Evolutionary conservation across 2,329 filamentous ascomycete genomes (phyloP).

Genomic region (Beauveria sp.): DNA sequence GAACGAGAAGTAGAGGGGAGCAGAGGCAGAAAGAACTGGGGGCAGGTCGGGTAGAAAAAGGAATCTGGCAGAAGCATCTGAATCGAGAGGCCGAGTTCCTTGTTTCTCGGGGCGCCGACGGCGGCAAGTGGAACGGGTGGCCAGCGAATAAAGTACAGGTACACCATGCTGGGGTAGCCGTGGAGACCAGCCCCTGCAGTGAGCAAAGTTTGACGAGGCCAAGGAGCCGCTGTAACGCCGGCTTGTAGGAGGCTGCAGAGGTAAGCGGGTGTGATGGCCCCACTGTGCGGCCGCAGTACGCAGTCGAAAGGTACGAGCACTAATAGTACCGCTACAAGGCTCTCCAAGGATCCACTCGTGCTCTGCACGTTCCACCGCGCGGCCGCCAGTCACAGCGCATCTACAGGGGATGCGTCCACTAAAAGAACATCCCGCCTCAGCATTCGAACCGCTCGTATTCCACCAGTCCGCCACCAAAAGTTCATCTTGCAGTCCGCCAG

Average conservation of each 20-base stretch:
- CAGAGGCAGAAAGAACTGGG: neutral
- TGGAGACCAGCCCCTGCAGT: neutral
- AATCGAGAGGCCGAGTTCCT: constrained; percentile 1
- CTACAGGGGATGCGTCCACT: neutral
- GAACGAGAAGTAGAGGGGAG: neutral
- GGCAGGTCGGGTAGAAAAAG: neutral
- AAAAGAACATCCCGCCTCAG: neutral
- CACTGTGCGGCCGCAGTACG: neutral
- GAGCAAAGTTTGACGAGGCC: neutral
- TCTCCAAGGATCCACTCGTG: neutral
- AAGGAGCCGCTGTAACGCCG: neutral
- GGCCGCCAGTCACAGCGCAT: neutral
- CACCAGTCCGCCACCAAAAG: neutral
- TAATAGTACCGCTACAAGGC: neutral
- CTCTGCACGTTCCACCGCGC: neutral
- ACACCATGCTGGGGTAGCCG: neutral
- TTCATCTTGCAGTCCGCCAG: no score
- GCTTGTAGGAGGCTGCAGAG: neutral
- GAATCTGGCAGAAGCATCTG: constrained; percentile 4
- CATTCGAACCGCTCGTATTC: neutral
- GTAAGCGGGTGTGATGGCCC: neutral
- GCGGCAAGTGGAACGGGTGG: constrained; percentile 3
- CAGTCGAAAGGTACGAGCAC: neutral
- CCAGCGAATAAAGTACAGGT: neutral
- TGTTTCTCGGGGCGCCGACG: constrained; percentile 4